Conservation (phyloP, 2,329 filamentous ascomycete species). For the Colletotrichum gloeosporioides region DNA sequence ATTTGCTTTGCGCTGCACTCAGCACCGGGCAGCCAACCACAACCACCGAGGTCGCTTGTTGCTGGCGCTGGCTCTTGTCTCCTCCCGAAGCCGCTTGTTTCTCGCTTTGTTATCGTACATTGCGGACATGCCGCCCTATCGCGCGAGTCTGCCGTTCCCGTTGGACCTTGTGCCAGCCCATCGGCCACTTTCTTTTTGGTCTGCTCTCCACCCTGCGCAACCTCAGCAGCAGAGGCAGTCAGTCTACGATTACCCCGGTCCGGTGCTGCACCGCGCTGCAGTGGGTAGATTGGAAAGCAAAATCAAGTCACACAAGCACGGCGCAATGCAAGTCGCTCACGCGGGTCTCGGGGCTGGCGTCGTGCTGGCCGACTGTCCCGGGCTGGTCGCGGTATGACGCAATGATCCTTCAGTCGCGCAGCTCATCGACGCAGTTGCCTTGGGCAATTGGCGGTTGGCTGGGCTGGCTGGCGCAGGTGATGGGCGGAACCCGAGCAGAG, state of each 20-base stretch:
- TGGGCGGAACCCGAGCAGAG: neutral
- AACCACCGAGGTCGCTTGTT: neutral
- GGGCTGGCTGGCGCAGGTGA: neutral
- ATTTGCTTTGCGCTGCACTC: constrained; percentile 4
- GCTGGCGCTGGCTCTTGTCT: neutral
- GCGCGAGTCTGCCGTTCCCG: neutral
- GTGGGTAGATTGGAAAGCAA: neutral
- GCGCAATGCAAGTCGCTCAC: neutral
- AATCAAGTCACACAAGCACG: neutral
- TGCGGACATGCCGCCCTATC: neutral
- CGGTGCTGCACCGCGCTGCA: neutral
- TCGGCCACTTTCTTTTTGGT: neutral
- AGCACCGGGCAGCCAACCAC: neutral
- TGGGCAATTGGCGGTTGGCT: constrained; percentile 2
- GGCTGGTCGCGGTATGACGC: constrained; percentile 13
- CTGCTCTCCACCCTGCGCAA: neutral
- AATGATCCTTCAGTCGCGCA: neutral
- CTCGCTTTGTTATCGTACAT: neutral
- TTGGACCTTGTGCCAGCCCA: neutral
- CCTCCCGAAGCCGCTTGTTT: neutral
- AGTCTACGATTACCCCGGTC: neutral
- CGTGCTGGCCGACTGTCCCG: constrained; percentile 12
- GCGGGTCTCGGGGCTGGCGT: neutral
- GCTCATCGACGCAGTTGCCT: constrained; percentile 2
- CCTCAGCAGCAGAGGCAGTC: neutral